These are phyloP conservation scores for Penstemon eatonii DNA, from an alignment of 257 asterid species.

Conservation along the genomic window DNA sequence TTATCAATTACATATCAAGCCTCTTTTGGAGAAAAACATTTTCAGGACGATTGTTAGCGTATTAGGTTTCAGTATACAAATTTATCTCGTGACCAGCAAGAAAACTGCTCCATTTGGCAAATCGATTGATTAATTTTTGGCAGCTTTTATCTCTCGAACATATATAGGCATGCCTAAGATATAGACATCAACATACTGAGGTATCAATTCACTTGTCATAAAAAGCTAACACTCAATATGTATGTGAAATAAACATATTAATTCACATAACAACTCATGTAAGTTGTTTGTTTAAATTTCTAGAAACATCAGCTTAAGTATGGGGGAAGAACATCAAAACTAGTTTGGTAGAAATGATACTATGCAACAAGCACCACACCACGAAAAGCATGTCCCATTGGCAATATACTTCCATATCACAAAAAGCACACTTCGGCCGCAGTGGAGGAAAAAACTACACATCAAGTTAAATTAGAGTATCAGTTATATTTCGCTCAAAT, in stretches of 20 bases:
- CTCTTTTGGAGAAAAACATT: background rate
- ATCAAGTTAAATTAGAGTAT: constrained; percentile 10
- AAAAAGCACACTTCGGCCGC: constrained; percentile 7
- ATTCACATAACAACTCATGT: background rate
- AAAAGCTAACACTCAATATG: too few species aligned
- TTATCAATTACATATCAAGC: background rate
- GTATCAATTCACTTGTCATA: background rate
- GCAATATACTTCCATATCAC: background rate
- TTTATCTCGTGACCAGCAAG: background rate
- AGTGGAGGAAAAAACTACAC: constrained; percentile 18
- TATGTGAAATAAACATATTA: too few species aligned
- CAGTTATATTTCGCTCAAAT: constrained; percentile 19
- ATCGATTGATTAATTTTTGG: background rate
- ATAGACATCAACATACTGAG: background rate
- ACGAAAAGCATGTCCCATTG: background rate
- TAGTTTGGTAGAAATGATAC: background rate
- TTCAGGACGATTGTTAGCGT: constrained; percentile 12
- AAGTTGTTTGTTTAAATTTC: background rate
- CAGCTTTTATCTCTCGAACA: constrained; percentile 6
- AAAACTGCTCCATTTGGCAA: background rate
- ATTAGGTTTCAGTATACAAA: background rate
- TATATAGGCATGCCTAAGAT: background rate
- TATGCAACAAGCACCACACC: background rate
- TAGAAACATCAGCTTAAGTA: constrained; percentile 4
- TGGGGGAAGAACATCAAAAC: background rate